phyloP scores from a whole-genome alignment of 768 basidiomycete species.

The Paxillus rubicundulus region DNA sequence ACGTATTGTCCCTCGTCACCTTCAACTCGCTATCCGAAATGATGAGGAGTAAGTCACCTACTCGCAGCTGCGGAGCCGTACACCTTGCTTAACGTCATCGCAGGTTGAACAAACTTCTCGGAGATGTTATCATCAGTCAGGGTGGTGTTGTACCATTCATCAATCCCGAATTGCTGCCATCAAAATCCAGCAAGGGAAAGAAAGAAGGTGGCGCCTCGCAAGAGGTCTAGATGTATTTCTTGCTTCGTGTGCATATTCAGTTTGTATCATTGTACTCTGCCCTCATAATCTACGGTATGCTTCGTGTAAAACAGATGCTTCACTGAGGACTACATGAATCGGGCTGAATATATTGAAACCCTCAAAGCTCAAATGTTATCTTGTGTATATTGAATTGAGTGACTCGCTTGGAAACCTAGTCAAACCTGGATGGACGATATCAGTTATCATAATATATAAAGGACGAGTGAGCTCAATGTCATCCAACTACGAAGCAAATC shows the following conservation, averaged over 20 bases:
- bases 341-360: too few relatives aligned
- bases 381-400: not conserved
- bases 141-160: conserved; percentile 76
- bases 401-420: not conserved
- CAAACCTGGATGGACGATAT: too few relatives aligned
- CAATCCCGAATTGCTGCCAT: conserved; percentile 45
- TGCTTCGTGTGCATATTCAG: conserved; percentile 8
- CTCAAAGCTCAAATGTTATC: too few relatives aligned
- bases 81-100: not conserved
- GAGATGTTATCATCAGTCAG: conserved; percentile 66
- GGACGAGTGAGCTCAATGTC: too few relatives aligned
- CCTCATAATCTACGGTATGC: conserved; percentile 31
- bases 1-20: conserved; percentile 77
- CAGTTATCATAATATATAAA: not conserved
- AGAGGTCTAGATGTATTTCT: conserved; percentile 39
- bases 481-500: too few relatives aligned
- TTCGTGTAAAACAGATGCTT: conserved; percentile 18
- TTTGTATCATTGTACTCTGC: conserved; percentile 25
- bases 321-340: too few relatives aligned
- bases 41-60: conserved; percentile 59
- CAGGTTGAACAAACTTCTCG: conserved; percentile 57
- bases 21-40: conserved; percentile 74
- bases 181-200: conserved; percentile 46
- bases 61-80: not conserved
- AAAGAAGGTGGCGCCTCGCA: conserved; percentile 47